Evolutionary conservation across 2,329 filamentous ascomycete genomes (phyloP).

Genomic region (Colletotrichum abscissum): DNA sequence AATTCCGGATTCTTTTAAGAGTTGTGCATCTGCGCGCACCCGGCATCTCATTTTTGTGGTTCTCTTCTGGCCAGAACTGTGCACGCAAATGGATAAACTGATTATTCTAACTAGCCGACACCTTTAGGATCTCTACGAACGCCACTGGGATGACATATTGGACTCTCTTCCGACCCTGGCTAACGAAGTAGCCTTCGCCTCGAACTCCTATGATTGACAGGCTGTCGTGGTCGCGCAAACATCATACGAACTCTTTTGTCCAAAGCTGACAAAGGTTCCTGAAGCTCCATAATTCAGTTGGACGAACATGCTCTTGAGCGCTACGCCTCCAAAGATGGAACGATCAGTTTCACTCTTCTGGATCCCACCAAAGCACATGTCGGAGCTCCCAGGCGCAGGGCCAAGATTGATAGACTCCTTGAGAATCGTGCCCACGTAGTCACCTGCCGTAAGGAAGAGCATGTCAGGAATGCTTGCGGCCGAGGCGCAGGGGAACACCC

Average conservation of each 20-base stretch:
- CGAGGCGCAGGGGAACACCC: constrained; percentile 67
- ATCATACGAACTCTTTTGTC: constrained; percentile 18
- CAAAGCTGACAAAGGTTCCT: constrained; percentile 24
- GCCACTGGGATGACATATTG: not conserved
- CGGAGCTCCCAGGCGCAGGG: constrained; percentile 56
- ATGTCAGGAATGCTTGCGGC: constrained; percentile 67
- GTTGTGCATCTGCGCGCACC: not conserved
- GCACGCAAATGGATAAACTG: not conserved
- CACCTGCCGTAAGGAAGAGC: constrained; percentile 62
- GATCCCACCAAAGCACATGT: constrained; percentile 80
- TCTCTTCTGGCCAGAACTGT: not conserved
- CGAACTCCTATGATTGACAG: not conserved
- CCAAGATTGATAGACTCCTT: constrained; percentile 68
- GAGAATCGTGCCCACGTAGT: constrained; percentile 62
- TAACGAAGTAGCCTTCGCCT: not conserved
- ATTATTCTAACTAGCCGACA: not conserved
- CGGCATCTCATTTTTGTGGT: not conserved
- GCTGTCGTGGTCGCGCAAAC: constrained; percentile 17
- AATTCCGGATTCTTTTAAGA: not conserved
- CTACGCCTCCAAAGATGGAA: constrained; percentile 81
- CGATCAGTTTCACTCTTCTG: constrained; percentile 65
- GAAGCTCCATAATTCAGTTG: constrained; percentile 24
- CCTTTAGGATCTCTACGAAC: not conserved
- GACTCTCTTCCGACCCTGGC: not conserved
- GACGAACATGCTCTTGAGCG: constrained; percentile 82